Evolutionary conservation across 2,329 filamentous ascomycete genomes (phyloP), one percentile per base, ranked within the genome.

Genomic region (Harringtonia aguacate): DNA sequence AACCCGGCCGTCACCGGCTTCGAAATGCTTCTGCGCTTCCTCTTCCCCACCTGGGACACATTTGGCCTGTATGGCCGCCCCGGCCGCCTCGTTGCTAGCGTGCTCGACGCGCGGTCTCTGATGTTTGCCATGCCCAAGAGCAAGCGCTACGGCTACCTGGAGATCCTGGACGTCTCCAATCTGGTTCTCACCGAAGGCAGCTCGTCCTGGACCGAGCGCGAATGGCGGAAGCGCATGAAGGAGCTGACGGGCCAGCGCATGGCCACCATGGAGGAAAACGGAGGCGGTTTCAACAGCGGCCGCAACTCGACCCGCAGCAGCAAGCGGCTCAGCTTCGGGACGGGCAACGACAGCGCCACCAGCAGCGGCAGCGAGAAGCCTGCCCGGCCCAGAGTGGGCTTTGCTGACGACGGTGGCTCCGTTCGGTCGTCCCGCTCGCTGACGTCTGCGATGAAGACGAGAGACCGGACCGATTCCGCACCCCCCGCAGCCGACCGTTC

Each of bases 91-190:
- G 81, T 95, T 29, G 87, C 92, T 3, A 94, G 94, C 57, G 82
- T 85, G 0, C 75, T 89, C 36, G 89, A 97, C 61, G 72, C 85
- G 4, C 79, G 87, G 37, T 94, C 92, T 45, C 72, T 98, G 51
- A 98, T 98, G 92, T 98, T 97, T 61, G 92, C 89, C 7, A 94
- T 98, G 81, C 90, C 92, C 0, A 86, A 85, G 54, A 80, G 92
- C 53, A 79, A 81, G 43, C 77, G 85, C 51, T 94, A 94, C 56
- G 89, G 90, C 1, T 97, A 97, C 56, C 66, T 98, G 22, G 92
- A 97, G 56, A 79, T 88, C 30, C 65, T 89, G 45, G 92, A 98
- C 58, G 86, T 97, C 15, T 80, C 82, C 4, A 74, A 75, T 43
- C 67, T 97, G 35, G 88, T 98, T 48, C 73, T 84, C 50, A 81